Percentiles rank a stretch among this genome's conserved stretches.
Evolutionary conservation across 1,139 yeast genomes (phyloP).

Genomic region (Saccharomyces hybrid): DNA sequence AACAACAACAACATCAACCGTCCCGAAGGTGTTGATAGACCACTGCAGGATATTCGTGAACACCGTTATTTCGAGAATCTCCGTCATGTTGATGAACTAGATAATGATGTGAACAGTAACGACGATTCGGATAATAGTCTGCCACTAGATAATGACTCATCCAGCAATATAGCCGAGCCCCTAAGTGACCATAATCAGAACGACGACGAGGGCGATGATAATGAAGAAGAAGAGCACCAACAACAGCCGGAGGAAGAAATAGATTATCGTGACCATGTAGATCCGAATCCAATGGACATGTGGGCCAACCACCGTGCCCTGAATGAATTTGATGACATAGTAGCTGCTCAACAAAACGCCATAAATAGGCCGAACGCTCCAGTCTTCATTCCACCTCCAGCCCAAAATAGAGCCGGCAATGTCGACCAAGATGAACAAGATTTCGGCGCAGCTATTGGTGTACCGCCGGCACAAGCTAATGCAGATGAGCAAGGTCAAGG

Average conservation of each 20-base stretch:
- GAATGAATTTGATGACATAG: slow-evolving; percentile 14
- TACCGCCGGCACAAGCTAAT: slow-evolving; percentile 5
- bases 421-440: slow-evolving; percentile 2
- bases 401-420: slow-evolving; percentile 1
- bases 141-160: background rate
- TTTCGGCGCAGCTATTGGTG: background rate
- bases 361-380: slow-evolving; percentile 6
- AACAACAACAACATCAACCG: background rate
- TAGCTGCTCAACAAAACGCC: slow-evolving; percentile 9
- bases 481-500: slow-evolving; percentile 16
- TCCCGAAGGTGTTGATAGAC: background rate
- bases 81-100: background rate
- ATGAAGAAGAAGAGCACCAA: slow-evolving; percentile 15
- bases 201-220: slow-evolving; percentile 2
- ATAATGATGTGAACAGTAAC: background rate
- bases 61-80: background rate
- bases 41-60: background rate
- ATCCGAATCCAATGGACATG: slow-evolving; percentile 8
- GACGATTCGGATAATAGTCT: background rate
- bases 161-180: background rate
- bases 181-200: background rate
- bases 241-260: slow-evolving; percentile 10
- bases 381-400: slow-evolving; percentile 3
- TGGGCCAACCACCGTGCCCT: slow-evolving; percentile 16
- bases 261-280: slow-evolving; percentile 10